Base-by-base conservation (phyloP, 345 rosid species). In the Arabis hirsuta region DNA sequence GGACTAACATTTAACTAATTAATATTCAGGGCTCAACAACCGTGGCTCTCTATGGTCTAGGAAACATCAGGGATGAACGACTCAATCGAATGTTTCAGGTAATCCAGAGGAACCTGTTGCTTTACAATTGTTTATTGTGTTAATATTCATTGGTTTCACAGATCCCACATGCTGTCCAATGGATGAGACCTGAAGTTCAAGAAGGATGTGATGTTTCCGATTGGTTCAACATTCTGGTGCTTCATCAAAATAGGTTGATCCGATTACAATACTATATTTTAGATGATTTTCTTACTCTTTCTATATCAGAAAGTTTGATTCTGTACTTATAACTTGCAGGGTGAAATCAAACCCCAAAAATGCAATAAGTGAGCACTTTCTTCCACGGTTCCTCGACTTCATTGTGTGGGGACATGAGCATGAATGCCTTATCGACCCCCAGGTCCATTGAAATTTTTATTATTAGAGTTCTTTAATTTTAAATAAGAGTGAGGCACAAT, bases 81-180 rank as follows among this genome's bases (percentile, higher is more conserved):
- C 96, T 95, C 52, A 95, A 90, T 70, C 86, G 97, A 86, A 90
- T 95, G 97, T 95, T 95, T 83, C 99, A 94, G 97, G 97, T 94
- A 67, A 50, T 67, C 19, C 10, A 61, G 65, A 50, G 36, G 69
- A 59, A 57, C 66, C 63, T 55, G 39, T 56, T 76, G 50, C 53
- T 26, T 61, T 32, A 19, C 32, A 67, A 73, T 9, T 69, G 38
- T 44, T 45, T 55, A 19, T 16, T 39, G n/a, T 73, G 32, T 67
- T 56, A 58, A 62, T 42, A 81, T 69, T 45, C 27, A 13, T 65
- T 79, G 44, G 45, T 63, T 70, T 71, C 48, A 57, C 71, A 94
- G 99, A 94, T 97, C 55, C 99, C 99, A 36, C 99, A 91, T 79
- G 97, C 96, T 71, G 91, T 94, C 52, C 96, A 91, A 79, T 94